Conservation (phyloP, 768 basidiomycete species). For the Amanita polypyramis region DNA sequence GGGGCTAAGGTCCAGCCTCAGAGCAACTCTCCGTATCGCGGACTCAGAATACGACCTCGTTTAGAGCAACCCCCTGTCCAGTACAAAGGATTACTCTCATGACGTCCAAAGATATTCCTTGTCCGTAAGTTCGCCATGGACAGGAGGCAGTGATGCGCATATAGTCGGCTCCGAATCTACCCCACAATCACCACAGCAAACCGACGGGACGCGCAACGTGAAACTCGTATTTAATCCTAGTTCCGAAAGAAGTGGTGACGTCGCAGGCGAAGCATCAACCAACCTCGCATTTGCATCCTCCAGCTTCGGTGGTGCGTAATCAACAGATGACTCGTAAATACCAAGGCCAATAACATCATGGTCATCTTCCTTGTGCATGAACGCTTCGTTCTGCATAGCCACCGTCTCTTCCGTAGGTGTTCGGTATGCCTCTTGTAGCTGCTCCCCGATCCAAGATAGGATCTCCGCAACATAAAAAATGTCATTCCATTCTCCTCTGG, state of each 20-base stretch:
- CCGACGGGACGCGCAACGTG: neutral
- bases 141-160: neutral
- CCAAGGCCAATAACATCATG: conserved; percentile 1
- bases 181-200: neutral
- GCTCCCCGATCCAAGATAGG: conserved; percentile 58
- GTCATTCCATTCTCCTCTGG: conserved; percentile 56
- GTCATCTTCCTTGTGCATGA: neutral
- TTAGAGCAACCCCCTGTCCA: neutral
- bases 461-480: conserved; percentile 55
- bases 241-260: conserved; percentile 5
- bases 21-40: neutral
- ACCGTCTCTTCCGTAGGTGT: conserved; percentile 1
- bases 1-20: neutral
- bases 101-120: neutral
- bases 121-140: neutral
- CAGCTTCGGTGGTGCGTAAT: neutral
- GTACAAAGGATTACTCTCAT: neutral
- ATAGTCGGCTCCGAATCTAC: neutral
- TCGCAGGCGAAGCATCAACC: neutral
- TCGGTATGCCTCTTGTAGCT: conserved; percentile 21
- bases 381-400: neutral
- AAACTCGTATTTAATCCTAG: conserved; percentile 3
- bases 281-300: neutral
- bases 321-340: neutral
- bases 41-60: neutral